Base-by-base conservation (phyloP, 768 basidiomycete species). In the Mycena crocata region DNA sequence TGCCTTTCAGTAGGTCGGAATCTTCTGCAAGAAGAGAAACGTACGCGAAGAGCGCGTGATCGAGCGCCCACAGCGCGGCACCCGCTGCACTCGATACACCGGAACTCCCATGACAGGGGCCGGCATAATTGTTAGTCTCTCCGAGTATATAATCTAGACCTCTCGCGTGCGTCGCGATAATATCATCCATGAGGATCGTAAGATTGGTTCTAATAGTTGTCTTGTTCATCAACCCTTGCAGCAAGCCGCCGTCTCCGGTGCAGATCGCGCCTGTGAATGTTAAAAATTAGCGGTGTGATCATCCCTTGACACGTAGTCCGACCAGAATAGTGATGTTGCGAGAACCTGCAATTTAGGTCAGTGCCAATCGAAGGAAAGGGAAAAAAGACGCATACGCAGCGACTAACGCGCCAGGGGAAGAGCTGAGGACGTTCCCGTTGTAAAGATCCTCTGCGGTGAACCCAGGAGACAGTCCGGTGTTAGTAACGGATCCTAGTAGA, bases 201-300 rank as follows among this genome's bases (percentile, higher is more conserved):
- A 92, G 74, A 72, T 92, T 92, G 51, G 86, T 77, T 69, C 89
- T 80, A 32, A 87, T 81, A 56, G 82, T 82, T 5, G 79, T 74
- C 72, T 92, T 91, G 34, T 84, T 85, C 90, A 92, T 91, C 63
- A 93, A 79, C 67, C 89, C 87, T 69, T 87, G 84, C 21, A 92
- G 76, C 32, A 88, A 72, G 37, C 84, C 85, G 34, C 79, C 81
- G 40, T 76, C 83, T 30, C 90, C 90, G 6, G 78, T 66, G 68
- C 89, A 90, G 73, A 89, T 90, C 8, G 86, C 84, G 23, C 89
- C 89, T 31, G 87, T 88, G 72, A 83, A 32, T 13, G 40, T n/a
- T n/a, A n/a, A n/a, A n/a, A n/a, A n/a, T n/a, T n/a, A n/a, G n/a
- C n/a, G n/a, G n/a, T n/a, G n/a, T n/a, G n/a, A n/a, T n/a, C n/a